These are phyloP conservation scores for Reticulascus tulasneorum DNA, from an alignment of 2,329 filamentous ascomycete species.

Conservation along the genomic window DNA sequence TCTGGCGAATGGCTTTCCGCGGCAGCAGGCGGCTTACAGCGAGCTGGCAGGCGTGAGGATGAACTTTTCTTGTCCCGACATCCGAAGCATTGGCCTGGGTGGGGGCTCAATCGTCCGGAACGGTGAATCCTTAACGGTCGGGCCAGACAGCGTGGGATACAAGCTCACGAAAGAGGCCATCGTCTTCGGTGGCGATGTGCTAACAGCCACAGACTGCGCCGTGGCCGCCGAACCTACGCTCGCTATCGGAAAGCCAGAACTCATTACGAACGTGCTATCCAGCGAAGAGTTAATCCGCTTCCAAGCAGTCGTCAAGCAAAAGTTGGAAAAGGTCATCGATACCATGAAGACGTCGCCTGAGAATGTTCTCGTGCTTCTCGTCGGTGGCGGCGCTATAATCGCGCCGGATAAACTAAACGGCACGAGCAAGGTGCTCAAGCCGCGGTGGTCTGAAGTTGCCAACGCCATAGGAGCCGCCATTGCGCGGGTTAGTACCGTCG, in stretches of 20 bases:
- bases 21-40: constrained; percentile 58
- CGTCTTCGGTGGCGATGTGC: constrained; percentile 51
- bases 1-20: constrained; percentile 57
- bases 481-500: constrained; percentile 51
- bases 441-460: constrained; percentile 54
- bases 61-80: constrained; percentile 55
- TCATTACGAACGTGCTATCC: constrained; percentile 27
- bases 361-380: constrained; percentile 56
- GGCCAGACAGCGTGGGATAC: constrained; percentile 60
- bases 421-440: constrained; percentile 53
- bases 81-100: constrained; percentile 57
- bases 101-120: constrained; percentile 52
- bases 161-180: constrained; percentile 49
- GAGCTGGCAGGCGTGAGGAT: constrained; percentile 59
- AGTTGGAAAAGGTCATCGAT: constrained; percentile 54
- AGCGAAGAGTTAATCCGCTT: constrained; percentile 32
- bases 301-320: constrained; percentile 38
- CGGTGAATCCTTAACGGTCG: constrained; percentile 38
- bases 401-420: constrained; percentile 51
- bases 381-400: constrained; percentile 60
- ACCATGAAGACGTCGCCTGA: constrained; percentile 59
- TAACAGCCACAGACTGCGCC: constrained; percentile 57
- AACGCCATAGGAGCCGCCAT: constrained; percentile 64
- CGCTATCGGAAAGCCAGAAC: constrained; percentile 36
- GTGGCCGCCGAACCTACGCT: constrained; percentile 27